Evolutionary conservation across 352 stramenopile species (phyloP), one percentile per base, ranked within the genome.

Genomic region (Pythium coloratum): DNA sequence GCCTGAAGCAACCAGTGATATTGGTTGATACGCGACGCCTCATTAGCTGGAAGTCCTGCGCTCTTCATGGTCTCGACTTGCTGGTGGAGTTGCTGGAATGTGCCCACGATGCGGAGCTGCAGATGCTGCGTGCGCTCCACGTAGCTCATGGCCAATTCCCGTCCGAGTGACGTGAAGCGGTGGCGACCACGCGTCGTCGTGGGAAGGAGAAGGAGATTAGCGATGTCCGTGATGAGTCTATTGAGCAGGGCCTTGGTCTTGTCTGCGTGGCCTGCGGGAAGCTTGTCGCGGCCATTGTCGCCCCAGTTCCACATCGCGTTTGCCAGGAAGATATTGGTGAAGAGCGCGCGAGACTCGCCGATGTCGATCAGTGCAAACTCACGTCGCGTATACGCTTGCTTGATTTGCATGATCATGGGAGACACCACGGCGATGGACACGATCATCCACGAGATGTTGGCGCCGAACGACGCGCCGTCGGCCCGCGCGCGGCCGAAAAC

Each of bases 381-480:
- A 42, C 88, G 80, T 6, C 86, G 80, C 16, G 72, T 61, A 61
- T 94, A 96, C 16, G 88, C 88, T 65, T 96, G 86, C 16, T 77
- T 79, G 75, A 96, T 93, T 68, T 94, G 86, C 84, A 94, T 94
- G 75, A 93, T 96, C 82, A 93, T 90, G 16, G 88, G 88, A 57
- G 86, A 89, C 24, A 93, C 85, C 36, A 96, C 77, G 7, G 88
- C 84, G 54, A 96, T 91, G 12, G 59, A 70, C 18, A 70, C 61
- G 65, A 76, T 67, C 62, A 53, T 70, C 62, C 59, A 95, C 72
- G 86, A 93, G 51, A 96, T 86, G 64, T 96, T 96, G 59, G 84
- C 83, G 30, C 81, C 82, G 59, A 94, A 93, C 38, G 67, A 77
- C 14, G 73, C 53, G 32, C 72, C 73, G 13, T 71, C 74, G 4